Base-by-base conservation (phyloP, 805 yeast genomes). In the Yamadazyma kitorensis region DNA sequence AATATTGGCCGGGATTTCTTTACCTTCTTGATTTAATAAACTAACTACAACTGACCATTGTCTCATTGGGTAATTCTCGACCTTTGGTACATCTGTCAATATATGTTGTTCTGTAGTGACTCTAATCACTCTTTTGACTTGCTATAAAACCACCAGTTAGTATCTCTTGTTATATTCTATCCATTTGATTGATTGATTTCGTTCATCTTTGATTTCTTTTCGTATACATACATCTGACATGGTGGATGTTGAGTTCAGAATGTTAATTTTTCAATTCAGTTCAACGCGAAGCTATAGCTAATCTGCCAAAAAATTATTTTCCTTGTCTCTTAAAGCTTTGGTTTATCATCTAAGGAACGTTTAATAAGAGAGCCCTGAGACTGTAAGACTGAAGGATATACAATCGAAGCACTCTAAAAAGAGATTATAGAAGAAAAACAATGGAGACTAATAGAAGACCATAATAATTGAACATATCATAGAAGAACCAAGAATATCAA, bases 21-120 rank as follows among this genome's bases (percentile, higher is more conserved):
- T 75, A 13, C 96, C 96, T 38, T 78, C 76, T 40, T 80, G 81
- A 49, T 88, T 89, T 41, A 93, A 71, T 54, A 88, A 60, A 25
- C 76, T 61, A 31, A 93, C 74, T 55, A 81, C 79, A 44, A 93
- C 82, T 29, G 85, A 74, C 98, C 98, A 91, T 59, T 80, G 79
- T 55, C 98, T 81, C 84, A 91, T 82, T 12, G 98, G 98, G 57
- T 83, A 91, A 56, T 86, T 94, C 47, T 84, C 88, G 37, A 84
- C 93, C 11, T 89, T 81, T 10, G 94, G 85, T 17, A 81, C 78
- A 51, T 84, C 95, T 40, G 80, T 79, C 43, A 87, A 65, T 44
- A 91, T 73, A 52, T 81, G 82, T 64, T 91, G 97, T 42, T 78
- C 77, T 17, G 97, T 91, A 37, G 86, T 83, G 51, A 89, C 77